Evolutionary conservation across 1,284 basidiomycete genomes (phyloP), one percentile per base, ranked within the genome.

Genomic region (Uromyces viciae-fabae): DNA sequence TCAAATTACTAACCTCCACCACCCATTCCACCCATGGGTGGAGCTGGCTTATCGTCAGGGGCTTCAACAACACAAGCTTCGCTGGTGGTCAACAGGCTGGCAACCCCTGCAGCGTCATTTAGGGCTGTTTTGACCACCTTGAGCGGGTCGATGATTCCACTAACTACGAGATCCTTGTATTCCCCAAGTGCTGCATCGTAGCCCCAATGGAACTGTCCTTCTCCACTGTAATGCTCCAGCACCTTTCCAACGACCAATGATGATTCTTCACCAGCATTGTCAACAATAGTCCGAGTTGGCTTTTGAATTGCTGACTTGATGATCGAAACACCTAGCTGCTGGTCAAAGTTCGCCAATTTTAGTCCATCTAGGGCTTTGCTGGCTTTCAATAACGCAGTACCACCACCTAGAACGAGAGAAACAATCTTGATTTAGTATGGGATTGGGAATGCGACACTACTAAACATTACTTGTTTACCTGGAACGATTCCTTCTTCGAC

Each of bases 401-500:
- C 85, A 81, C 85, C 85, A 81, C 85, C 85, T 80, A 84, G 84
- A 28, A 19, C 17, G 33, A 60, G 68, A 40, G 46, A 52, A 49
- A 60, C 22, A 38, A 28, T 56, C 31, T 5, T 36, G 64, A 40
- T 0, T 84, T 86, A 87, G 83, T 87, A 84, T 60, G 85, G 84
- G 31, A 94, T 94, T 46, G 94, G 91, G 87, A 95, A 95, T 49
- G 52, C 38, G 38, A 60, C 36, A 8, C 28, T n/a, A 19, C 33
- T 62, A 54, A 19, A 46, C 22, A 60, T 60, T 14, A 25, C 33
- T 38, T 4, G 95, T 87, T 95, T 95, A 82, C 96, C 96, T 81
- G 95, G 94, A 58, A 98, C 92, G 84, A 98, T 97, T 86, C 96
- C 96, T 87, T 98, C 94, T 88, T 98, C 96, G 73, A 99, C 96